Base-by-base conservation (phyloP, 2,329 filamentous ascomycete species). In the Dothistroma pini region DNA sequence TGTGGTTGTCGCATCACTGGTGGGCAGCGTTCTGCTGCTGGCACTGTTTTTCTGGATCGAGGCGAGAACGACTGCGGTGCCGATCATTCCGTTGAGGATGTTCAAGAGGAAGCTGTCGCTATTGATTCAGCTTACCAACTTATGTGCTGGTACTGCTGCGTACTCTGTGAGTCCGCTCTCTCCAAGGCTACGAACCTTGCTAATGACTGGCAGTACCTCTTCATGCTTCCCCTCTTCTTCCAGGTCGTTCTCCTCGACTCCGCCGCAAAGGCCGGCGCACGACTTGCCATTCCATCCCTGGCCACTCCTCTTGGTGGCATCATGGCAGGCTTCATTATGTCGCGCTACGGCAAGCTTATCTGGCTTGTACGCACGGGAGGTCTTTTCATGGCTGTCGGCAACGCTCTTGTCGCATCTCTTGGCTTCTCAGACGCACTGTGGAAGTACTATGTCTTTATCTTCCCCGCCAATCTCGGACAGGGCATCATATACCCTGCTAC, bases 191-290 rank as follows among this genome's bases (percentile, higher is more conserved):
- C 2, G 44, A n/a, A 57, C 7, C 9, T 32, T 59, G 22, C 41
- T 25, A 5, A 21, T 57, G 9, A n/a, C 29, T 44, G 9, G 12
- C 2, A 56, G 77, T 80, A 78, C 59, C 73, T 81, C n/a, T 81
- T 81, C 65, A 80, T 75, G 50, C 71, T 80, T 0, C 78, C 79
- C 1, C 69, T 81, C 0, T 77, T 80, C 60, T 81, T 90, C 76
- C 89, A 91, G 72, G 88, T 86, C 41, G 88, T 91, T 29, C 85
- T 90, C 53, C 81, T 89, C 56, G 79, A 81, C 51, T 78, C 75
- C 16, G 74, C 79, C 5, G 76, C 78, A 14, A 77, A 74, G 57
- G 78, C 79, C 4, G 79, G 78, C 14, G 75, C 74, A 4, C 72
- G 78, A 25, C 71, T 81, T 4, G 76, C 76, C 0, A 76, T 80